phyloP scores from a whole-genome alignment of 345 rosid species.

The Eucalyptus paniculata region DNA sequence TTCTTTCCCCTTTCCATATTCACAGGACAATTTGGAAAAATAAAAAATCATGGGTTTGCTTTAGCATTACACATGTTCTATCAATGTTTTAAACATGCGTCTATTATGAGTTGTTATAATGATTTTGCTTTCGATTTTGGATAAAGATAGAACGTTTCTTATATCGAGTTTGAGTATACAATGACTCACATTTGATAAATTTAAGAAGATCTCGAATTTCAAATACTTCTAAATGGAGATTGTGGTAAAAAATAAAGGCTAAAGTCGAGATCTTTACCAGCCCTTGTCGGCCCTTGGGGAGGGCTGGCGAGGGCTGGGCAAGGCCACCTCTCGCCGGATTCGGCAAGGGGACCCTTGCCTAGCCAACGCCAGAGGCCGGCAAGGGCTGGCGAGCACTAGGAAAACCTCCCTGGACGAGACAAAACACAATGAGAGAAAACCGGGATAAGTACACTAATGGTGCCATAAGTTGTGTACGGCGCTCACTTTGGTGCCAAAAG shows the following conservation, averaged over 20 bases:
- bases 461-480: no score
- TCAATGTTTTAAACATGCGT: not conserved
- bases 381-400: no score
- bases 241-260: not conserved
- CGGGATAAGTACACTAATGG: no score
- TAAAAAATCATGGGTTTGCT: not conserved
- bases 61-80: not conserved
- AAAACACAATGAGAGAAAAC: not conserved
- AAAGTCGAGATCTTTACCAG: not conserved
- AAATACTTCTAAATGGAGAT: not conserved
- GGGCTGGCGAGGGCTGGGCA: no score
- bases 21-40: not conserved
- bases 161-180: not conserved
- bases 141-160: not conserved
- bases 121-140: not conserved
- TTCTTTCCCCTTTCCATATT: not conserved
- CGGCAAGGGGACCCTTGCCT: no score
- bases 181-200: not conserved
- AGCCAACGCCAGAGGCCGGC: no score
- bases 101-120: not conserved
- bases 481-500: no score
- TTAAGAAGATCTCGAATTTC: not conserved
- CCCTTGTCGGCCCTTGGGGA: no score
- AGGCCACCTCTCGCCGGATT: no score
- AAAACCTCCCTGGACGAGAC: not conserved